Base-by-base conservation (phyloP, 306 rosid species). In the Quercus robur region DNA sequence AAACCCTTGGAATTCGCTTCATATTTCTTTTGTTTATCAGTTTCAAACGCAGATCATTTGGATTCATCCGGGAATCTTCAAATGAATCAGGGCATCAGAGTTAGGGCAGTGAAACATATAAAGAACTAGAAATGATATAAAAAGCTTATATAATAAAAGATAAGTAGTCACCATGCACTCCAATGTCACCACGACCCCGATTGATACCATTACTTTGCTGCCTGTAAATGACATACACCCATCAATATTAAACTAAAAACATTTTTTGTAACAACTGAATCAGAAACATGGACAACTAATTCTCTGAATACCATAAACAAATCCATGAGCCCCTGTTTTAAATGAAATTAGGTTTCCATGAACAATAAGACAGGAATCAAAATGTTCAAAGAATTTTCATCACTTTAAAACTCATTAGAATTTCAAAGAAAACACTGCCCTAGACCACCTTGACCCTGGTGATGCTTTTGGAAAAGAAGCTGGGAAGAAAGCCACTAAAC, bases 31-130 rank as follows among this genome's bases (percentile, higher is more conserved):
- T 88, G 78, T 72, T 80, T 81, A 85, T 70, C 73, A 88, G 85
- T 70, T 88, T 88, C 84, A 86, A 80, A 56, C 92, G 85, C 74
- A 90, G 94, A 81, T 90, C 94, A 70, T 85, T 77, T 49, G 68
- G 84, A 82, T 52, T 77, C 68, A 86, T 82, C 86, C 62, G 78
- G 75, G 56, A 75, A 75, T 67, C 88, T 90, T 78, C 51, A 77
- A 75, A 75, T 63, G 75, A 75, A 19, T 77, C 30, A 78, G 46
- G 33, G 75, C 71, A 74, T 44, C 63, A 71, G 14, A 62, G 81
- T 78, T 77, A 78, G 75, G 35, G 52, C 72, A 75, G 75, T 51
- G 51, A 70, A 31, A 44, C 38, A 66, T 8, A 54, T 5, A 31
- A 28, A 74, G 58, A 73, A 70, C 26, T 35, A 56, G 8, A 78